These are phyloP conservation scores for Trichophyton benhamiae DNA, from an alignment of 2,329 filamentous ascomycete genomes.

Conservation along the genomic window DNA sequence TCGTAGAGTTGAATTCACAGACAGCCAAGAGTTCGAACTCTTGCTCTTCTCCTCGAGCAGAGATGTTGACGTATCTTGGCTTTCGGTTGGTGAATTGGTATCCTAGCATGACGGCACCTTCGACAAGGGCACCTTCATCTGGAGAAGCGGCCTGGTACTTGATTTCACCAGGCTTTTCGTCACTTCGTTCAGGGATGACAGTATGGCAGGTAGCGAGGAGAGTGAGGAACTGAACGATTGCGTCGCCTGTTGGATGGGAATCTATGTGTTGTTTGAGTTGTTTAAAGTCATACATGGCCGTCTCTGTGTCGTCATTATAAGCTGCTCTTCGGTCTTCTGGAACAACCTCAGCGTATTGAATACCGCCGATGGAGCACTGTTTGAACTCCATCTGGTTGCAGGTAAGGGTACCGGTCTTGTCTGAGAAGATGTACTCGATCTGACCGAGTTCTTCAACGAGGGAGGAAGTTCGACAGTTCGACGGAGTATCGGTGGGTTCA, in stretches of 20 bases:
- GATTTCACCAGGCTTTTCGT: conserved; percentile 66
- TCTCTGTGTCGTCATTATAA: conserved; percentile 56
- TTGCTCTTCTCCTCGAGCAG: conserved; percentile 55
- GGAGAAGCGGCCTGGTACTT: conserved; percentile 97
- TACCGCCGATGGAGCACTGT: conserved; percentile 81
- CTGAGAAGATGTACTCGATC: conserved; percentile 97
- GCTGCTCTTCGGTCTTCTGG: conserved; percentile 79
- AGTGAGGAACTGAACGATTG: conserved; percentile 72
- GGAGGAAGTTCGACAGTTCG: conserved; percentile 90
- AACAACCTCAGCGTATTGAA: conserved; percentile 86
- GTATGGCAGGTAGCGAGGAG: conserved; percentile 88
- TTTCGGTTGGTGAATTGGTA: conserved; percentile 87
- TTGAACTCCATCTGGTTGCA: conserved; percentile 99
- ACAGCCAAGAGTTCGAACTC: conserved; percentile 90
- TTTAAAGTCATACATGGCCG: conserved; percentile 76
- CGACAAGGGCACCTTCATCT: conserved; percentile 91
- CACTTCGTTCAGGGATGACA: conserved; percentile 81
- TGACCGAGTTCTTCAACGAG: conserved; percentile 94
- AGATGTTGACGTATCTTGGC: conserved; percentile 75
- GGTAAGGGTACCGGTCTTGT: conserved; percentile 95
- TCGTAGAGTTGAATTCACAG: conserved; percentile 97
- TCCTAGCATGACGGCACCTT: conserved; percentile 73
- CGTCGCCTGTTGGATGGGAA: conserved; percentile 45
- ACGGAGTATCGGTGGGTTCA: conserved; percentile 85
- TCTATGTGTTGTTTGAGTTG: conserved; percentile 57